Evolutionary conservation across 257 asterid genomes (phyloP), one percentile per base, ranked within the genome.

Genomic region (Capsicum chinense): DNA sequence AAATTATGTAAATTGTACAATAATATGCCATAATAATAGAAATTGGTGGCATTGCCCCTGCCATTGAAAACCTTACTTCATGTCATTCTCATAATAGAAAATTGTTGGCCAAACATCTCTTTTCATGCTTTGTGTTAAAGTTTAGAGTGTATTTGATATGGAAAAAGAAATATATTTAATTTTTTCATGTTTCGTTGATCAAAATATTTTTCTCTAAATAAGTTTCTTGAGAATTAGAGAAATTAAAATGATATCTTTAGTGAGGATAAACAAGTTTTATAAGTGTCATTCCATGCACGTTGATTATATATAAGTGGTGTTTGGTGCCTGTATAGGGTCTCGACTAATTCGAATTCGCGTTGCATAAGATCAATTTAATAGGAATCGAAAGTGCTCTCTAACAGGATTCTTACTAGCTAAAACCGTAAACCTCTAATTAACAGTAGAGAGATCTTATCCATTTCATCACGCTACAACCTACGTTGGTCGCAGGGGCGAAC

Each of bases 391-490:
- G 9, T 4, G 3, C 3, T 33, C 5, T 4, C 11, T 66, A 66
- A 66, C 47, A 66, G 3, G 5, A 66, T 66, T 12, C 16, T 2
- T 33, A 64, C 6, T 3, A 6, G 10, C 10, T 66, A 2, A 6
- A 66, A 66, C 0, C 0, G 0, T 0, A 6, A 1, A 13, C 1
- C 13, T 66, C 13, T 33, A 5, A 11, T 26, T 26, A 0, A 64
- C 5, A 33, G 0, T 3, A 0, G 15, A 33, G 3, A 63, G 0
- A 0, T 11, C 1, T 0, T 33, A 12, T 12, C 4, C 0, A 66
- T 66, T 0, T 1, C 7, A 33, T 44, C 48, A 44, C 48, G 7
- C 0, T 17, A 66, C 17, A 13, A 33, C 0, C 1, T 0, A 12
- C 6, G 1, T 66, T 33, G 33, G 1, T 26, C 33, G 33, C 33